phyloP scores from a whole-genome alignment of 371 early-diverging fungal species.

The Mucor racemosus region DNA sequence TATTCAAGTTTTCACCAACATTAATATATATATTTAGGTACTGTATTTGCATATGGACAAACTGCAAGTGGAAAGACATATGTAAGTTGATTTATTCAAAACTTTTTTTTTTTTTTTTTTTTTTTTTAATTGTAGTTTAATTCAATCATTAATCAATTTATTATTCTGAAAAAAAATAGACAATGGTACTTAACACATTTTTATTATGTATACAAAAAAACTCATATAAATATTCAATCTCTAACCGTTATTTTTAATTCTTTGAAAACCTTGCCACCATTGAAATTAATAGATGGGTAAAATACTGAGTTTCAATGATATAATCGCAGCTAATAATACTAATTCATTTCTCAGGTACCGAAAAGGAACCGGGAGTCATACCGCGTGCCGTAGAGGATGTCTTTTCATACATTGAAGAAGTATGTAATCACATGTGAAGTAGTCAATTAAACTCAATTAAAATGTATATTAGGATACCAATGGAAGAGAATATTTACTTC shows the following conservation, averaged over 20 bases:
- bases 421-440: conserved; percentile 9
- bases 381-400: conserved; percentile 51
- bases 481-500: conserved; percentile 77
- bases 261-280: background rate
- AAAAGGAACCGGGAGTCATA: conserved; percentile 56
- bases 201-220: background rate
- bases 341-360: conserved; percentile 37
- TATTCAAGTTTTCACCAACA: background rate
- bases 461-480: conserved; percentile 15
- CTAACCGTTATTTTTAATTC: background rate
- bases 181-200: conserved; percentile 28
- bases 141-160: background rate
- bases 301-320: no score
- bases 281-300: conserved; percentile 31
- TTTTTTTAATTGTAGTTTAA: background rate
- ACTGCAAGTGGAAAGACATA: conserved; percentile 97
- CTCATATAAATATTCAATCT: background rate
- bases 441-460: background rate
- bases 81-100: conserved; percentile 36
- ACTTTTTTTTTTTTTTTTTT: background rate
- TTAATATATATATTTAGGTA: conserved; percentile 47
- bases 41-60: conserved; percentile 96
- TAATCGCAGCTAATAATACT: conserved; percentile 34
- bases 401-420: conserved; percentile 49
- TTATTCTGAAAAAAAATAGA: conserved; percentile 18